These are phyloP conservation scores for Trichophyton verrucosum DNA, from an alignment of 2,329 filamentous ascomycete species.

Conservation along the genomic window DNA sequence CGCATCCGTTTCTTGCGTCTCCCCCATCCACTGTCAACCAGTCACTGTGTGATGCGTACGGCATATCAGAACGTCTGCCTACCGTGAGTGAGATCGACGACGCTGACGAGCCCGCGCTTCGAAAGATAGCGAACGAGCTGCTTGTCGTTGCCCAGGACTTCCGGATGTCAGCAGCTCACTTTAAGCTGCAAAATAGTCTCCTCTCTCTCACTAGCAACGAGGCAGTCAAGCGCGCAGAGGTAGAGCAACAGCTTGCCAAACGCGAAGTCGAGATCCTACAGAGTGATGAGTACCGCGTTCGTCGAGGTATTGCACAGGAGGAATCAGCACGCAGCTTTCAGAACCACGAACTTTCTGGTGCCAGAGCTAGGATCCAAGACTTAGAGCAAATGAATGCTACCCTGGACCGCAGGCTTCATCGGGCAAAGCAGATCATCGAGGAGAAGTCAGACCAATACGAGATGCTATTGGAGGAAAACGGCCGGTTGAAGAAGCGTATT, in stretches of 20 bases:
- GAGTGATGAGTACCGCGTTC: conserved; percentile 55
- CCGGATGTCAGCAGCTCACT: conserved; percentile 76
- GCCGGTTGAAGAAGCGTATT: conserved; percentile 68
- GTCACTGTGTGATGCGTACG: conserved; percentile 31
- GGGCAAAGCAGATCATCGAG: conserved; percentile 66
- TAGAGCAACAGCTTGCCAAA: conserved; percentile 85
- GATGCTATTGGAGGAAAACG: conserved; percentile 60
- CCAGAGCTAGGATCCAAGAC: conserved; percentile 49
- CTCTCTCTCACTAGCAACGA: conserved; percentile 74
- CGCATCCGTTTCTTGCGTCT: conserved; percentile 28
- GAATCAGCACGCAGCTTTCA: conserved; percentile 22
- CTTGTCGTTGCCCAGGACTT: conserved; percentile 47
- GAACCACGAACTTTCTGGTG: conserved; percentile 44
- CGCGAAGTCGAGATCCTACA: conserved; percentile 77
- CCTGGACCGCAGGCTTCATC: conserved; percentile 52
- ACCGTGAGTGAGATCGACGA: conserved; percentile 40
- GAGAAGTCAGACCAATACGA: conserved; percentile 63
- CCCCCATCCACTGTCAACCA: conserved; percentile 38
- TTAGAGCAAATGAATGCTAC: conserved; percentile 53
- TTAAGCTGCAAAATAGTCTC: conserved; percentile 80
- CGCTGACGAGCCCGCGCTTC: conserved; percentile 41
- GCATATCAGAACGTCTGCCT: conserved; percentile 34
- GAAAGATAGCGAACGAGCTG: conserved; percentile 43
- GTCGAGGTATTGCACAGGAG: conserved; percentile 43
- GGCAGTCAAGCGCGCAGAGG: conserved; percentile 70